Percentiles rank a stretch among this genome's conserved stretches.
These are phyloP conservation scores for Coprinopsis sp. DNA, from an alignment of 768 basidiomycete genomes.

Conservation along the genomic window DNA sequence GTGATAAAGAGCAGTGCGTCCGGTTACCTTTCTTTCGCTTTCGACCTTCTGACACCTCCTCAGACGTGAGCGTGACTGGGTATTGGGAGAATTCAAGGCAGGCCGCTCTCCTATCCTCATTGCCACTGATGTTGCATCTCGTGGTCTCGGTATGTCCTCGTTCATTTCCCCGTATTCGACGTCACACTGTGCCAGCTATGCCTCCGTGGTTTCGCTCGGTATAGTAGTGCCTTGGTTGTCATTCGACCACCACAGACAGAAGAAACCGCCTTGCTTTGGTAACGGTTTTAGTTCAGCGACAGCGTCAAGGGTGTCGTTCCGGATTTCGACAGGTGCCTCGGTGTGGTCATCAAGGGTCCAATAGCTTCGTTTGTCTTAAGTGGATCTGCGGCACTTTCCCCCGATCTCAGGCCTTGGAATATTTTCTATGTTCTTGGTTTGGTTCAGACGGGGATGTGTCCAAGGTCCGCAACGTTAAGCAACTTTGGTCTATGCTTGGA, in stretches of 20 bases:
- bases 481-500: conserved; percentile 10
- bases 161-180: conserved; percentile 1
- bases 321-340: conserved; percentile 37
- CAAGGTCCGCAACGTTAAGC: conserved; percentile 5
- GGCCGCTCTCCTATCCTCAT: conserved; percentile 96
- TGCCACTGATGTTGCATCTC: conserved; percentile 98
- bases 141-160: conserved; percentile 97
- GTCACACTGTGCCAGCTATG: neutral
- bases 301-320: conserved; percentile 30
- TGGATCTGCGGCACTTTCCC: conserved; percentile 4
- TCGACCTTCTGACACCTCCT: neutral
- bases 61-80: conserved; percentile 99
- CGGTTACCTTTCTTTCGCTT: neutral
- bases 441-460: neutral
- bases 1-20: conserved; percentile 96
- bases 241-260: conserved; percentile 1
- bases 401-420: conserved; percentile 16
- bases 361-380: conserved; percentile 9
- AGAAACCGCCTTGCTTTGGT: conserved; percentile 3
- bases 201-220: neutral
- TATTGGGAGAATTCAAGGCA: conserved; percentile 95
- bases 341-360: conserved; percentile 30
- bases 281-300: conserved; percentile 6
- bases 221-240: neutral
- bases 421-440: conserved; percentile 16